A percentile compares a stretch with the other conserved stretches of the same genome.
These are phyloP conservation scores for Cladosporium sp. DNA, from an alignment of 2,329 filamentous ascomycete species.

Conservation along the genomic window DNA sequence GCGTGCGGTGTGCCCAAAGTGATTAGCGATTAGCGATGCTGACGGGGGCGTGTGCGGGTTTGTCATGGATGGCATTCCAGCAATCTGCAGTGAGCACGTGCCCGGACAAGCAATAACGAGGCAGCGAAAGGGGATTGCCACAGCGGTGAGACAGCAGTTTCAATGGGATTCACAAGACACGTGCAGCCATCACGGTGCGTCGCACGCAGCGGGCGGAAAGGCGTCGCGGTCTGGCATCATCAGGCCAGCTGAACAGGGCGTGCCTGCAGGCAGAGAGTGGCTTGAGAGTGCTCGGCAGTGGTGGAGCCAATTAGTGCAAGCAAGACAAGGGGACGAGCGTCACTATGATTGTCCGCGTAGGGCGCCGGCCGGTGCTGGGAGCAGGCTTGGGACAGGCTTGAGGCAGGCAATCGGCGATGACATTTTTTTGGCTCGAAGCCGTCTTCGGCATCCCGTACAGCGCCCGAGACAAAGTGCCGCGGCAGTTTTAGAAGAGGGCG, in stretches of 20 bases:
- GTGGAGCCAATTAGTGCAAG: slow-evolving; percentile 13
- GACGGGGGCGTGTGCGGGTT: background rate
- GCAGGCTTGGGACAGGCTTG: background rate
- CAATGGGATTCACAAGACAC: slow-evolving; percentile 17
- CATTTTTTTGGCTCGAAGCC: slow-evolving; percentile 2
- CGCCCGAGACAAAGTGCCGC: slow-evolving; percentile 11
- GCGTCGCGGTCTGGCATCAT: background rate
- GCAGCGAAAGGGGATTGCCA: background rate
- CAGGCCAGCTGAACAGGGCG: slow-evolving; percentile 10
- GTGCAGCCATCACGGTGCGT: slow-evolving; percentile 14
- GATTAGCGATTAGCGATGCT: background rate
- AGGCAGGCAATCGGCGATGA: slow-evolving; percentile 15
- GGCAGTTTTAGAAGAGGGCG: background rate
- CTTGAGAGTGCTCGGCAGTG: background rate
- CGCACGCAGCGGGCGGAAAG: background rate
- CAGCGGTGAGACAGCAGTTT: slow-evolving; percentile 10
- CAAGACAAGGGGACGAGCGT: slow-evolving; percentile 12
- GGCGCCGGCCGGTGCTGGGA: slow-evolving; percentile 1
- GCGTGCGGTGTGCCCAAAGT: slow-evolving; percentile 5
- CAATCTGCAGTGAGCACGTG: slow-evolving; percentile 7
- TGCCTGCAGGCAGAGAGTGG: slow-evolving; percentile 3
- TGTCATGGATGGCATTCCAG: slow-evolving; percentile 6
- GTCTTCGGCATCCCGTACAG: slow-evolving; percentile 16
- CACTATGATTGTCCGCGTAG: slow-evolving; percentile 15
- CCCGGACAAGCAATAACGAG: background rate